Evolutionary conservation across 2,329 filamentous ascomycete species (phyloP), one percentile per base, ranked within the genome.

Genomic region (Hypoxylon sp.): DNA sequence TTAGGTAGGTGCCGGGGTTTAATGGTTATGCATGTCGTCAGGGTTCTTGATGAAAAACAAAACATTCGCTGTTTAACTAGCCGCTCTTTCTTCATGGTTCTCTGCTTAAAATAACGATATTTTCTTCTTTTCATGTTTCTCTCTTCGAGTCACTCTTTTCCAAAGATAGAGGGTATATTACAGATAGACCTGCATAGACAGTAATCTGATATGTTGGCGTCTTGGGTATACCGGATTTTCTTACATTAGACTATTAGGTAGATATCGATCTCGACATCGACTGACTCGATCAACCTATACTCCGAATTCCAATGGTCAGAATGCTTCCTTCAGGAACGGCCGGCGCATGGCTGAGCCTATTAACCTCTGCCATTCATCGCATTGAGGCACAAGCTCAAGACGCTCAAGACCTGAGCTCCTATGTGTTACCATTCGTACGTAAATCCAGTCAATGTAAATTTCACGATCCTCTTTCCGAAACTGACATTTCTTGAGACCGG

Each of bases 401-500:
- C 30, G 48, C 55, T 8, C 60, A 59, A 51, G 70, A 71, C 26
- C 48, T 70, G 28, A 68, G 64, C 32, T 52, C 67, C 19, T 72
- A 65, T 52, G 70, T 72, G 28, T 61, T 70, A 55, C 69, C 70
- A 44, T 48, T 68, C 34, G 70, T 72, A 69, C 43, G 70, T 70
- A 43, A 57, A 49, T 39, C 20, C 32, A 55, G 34, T 49, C 19
- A 3, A 24, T 58, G 49, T 20, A 26, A 5, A 13, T n/a, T 28
- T 48, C 7, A 20, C n/a, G 22, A 22, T 32, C 22, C 22, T 48
- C 49, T 19, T n/a, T 26, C 7, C 24, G 20, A 32, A 59, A 43
- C 59, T 71, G 46, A 67, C 46, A 24, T 63, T 55, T 41, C 22
- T 17, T 20, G 60, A 84, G 81, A 82, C 79, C 17, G 82, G 82